Percentiles rank a stretch among this genome's conserved stretches.
These are phyloP conservation scores for Russula ochroleuca DNA, from an alignment of 768 basidiomycete genomes.

Conservation along the genomic window DNA sequence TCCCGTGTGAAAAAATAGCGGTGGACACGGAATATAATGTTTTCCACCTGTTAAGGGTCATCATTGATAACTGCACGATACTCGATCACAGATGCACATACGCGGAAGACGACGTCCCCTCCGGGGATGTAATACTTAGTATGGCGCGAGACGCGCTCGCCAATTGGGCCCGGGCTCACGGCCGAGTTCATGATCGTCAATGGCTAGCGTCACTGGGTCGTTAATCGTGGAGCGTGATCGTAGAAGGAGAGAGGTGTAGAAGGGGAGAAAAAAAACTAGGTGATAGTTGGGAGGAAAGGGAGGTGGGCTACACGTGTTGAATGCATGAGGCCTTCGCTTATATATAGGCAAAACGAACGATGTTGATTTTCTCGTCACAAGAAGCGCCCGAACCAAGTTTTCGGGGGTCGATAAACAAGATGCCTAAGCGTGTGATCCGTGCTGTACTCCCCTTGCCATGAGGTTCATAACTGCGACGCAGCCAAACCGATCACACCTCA, in stretches of 20 bases:
- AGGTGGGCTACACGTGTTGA: conserved; percentile 27
- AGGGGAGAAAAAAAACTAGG: not conserved
- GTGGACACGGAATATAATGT: conserved; percentile 21
- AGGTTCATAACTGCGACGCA: conserved; percentile 19
- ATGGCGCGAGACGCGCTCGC: conserved; percentile 32
- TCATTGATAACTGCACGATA: not conserved
- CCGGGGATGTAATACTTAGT: conserved; percentile 48
- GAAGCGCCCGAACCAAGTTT: conserved; percentile 15
- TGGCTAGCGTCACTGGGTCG: conserved; percentile 18
- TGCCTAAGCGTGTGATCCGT: not conserved
- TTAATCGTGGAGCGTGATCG: conserved; percentile 7
- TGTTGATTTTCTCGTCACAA: conserved; percentile 21
- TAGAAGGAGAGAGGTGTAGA: not conserved
- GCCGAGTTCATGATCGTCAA: conserved; percentile 26
- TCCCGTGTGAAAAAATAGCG: conserved; percentile 35
- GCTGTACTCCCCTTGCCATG: conserved; percentile 11
- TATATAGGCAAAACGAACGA: conserved; percentile 18
- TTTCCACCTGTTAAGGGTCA: conserved; percentile 21
- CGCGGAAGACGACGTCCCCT: conserved; percentile 45
- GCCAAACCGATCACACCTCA: conserved; percentile 12
- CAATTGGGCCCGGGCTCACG: conserved; percentile 12
- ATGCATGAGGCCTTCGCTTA: conserved; percentile 28
- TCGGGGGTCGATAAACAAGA: conserved; percentile 12
- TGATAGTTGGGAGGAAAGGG: conserved; percentile 23
- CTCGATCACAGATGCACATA: conserved; percentile 24